Conservation (phyloP, 805 yeast genomes). For the Candida dajiaensis region DNA sequence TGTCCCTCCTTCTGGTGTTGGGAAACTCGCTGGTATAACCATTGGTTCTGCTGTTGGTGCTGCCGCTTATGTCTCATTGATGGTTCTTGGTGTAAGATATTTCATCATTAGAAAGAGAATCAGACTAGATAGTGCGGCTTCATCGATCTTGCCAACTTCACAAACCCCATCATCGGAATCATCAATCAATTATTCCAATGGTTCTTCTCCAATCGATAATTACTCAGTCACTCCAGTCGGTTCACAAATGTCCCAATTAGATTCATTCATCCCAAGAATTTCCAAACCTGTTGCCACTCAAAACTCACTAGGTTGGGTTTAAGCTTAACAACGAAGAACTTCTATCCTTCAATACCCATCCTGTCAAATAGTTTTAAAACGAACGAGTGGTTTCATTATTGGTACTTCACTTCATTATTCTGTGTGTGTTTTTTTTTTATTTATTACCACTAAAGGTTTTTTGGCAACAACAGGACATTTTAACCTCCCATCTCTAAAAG, state of each 20-base stretch:
- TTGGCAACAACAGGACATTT: not conserved
- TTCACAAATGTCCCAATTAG: constrained; percentile 22
- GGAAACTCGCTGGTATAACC: constrained; percentile 67
- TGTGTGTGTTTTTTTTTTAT: no score
- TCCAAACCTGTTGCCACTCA: constrained; percentile 66
- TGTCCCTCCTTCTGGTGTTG: constrained; percentile 22
- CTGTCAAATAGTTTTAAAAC: not conserved
- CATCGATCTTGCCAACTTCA: constrained; percentile 10
- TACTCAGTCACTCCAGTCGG: constrained; percentile 2
- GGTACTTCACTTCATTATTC: not conserved
- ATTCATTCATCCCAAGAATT: constrained; percentile 37
- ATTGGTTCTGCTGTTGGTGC: constrained; percentile 82
- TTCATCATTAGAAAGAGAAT: constrained; percentile 30
- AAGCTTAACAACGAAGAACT: constrained; percentile 4
- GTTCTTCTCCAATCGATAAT: constrained; percentile 21
- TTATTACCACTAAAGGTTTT: not conserved
- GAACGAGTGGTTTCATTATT: not conserved
- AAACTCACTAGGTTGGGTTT: constrained; percentile 68
- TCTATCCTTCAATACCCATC: not conserved
- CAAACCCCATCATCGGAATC: constrained; percentile 13
- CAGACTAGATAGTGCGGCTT: constrained; percentile 12
- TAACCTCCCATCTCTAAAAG: not conserved
- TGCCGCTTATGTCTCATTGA: constrained; percentile 51
- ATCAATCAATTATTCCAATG: constrained; percentile 12
- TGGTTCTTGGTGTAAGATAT: constrained; percentile 49